These are phyloP conservation scores for Podaxis rugospora DNA, from an alignment of 768 basidiomycete species.

Conservation along the genomic window DNA sequence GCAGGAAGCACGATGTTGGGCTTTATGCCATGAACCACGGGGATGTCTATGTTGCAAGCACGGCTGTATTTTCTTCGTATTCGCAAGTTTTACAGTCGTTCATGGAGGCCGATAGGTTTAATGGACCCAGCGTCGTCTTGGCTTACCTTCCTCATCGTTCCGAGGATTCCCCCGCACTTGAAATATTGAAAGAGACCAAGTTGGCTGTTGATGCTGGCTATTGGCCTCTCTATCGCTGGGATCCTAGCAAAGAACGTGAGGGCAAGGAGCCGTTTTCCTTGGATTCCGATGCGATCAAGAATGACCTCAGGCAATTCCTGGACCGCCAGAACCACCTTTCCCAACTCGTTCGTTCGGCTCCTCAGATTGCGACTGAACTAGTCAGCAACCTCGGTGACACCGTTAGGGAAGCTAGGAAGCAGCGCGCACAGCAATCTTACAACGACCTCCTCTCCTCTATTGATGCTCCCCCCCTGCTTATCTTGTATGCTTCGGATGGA, in stretches of 20 bases:
- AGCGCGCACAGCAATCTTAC: constrained; percentile 79
- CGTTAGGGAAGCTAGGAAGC: constrained; percentile 78
- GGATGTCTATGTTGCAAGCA: constrained; percentile 91
- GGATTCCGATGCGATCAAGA: constrained; percentile 92
- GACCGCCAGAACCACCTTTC: constrained; percentile 96
- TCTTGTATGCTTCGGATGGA: constrained; percentile 94
- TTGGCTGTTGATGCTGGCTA: constrained; percentile 93
- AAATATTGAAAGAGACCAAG: constrained; percentile 96
- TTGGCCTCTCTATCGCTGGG: constrained; percentile 98
- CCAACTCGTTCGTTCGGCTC: constrained; percentile 80
- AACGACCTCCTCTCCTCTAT: constrained; percentile 77
- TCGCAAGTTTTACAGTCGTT: constrained; percentile 89
- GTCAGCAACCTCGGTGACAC: constrained; percentile 82
- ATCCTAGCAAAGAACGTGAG: constrained; percentile 74
- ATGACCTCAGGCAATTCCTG: constrained; percentile 89
- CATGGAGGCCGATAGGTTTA: constrained; percentile 84
- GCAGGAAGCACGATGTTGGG: constrained; percentile 94
- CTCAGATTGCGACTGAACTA: constrained; percentile 76
- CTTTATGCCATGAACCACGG: constrained; percentile 99
- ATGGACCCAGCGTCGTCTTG: constrained; percentile 87
- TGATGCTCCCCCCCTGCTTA: constrained; percentile 82
- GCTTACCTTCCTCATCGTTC: constrained; percentile 89
- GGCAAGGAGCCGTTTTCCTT: constrained; percentile 86
- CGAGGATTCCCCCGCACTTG: constrained; percentile 75
- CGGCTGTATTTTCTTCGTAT: constrained; percentile 95